Evolutionary conservation across 116 monocot species (phyloP), one percentile per base, ranked within the genome.

Genomic region (Thalassia testudinum): DNA sequence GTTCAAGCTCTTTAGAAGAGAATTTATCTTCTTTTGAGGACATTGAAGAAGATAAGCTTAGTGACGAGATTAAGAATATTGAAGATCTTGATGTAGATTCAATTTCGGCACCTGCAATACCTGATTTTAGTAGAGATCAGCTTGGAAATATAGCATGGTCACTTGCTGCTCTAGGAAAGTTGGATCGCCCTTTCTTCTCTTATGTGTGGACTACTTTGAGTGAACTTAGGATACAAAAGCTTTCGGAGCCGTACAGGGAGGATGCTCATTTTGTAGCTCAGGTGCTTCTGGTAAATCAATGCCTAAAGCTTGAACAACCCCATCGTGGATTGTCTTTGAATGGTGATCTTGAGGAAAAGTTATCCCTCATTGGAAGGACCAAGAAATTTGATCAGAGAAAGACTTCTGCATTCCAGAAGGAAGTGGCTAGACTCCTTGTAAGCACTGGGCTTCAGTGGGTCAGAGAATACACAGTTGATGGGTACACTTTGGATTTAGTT

Each of bases 321-420:
- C 75, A 82, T 73, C 77, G 79, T 43, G 72, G 71, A 19, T 45
- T 97, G 45, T 69, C 79, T 22, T 43, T 97, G 21, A 72, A 24
- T 12, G 45, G 20, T 23, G 81, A 77, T 38, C 50, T 97, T 44
- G 97, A 88, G 63, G 82, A 79, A 53, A 97, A 85, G 61, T 75
- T 97, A 64, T 62, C 65, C 21, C 53, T 18, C 43, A 63, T 85
- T 0, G 89, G 79, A 58, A 88, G 71, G 63, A 97, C 79, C 12
- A 97, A 82, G 58, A 62, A 82, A 56, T 97, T 97, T 53, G 89
- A 89, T 67, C 62, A 85, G 66, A 97, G 85, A 61, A 78, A 53
- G 7, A 85, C 82, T 27, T 97, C 97, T 60, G 77, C 86, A 17
- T 89, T 97, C 72, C 97, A 97, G 60, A 97, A 82, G 67, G 90